Evolutionary conservation across 331 rosid species (phyloP), one percentile per base, ranked within the genome.

Genomic region (Saraca asoca): DNA sequence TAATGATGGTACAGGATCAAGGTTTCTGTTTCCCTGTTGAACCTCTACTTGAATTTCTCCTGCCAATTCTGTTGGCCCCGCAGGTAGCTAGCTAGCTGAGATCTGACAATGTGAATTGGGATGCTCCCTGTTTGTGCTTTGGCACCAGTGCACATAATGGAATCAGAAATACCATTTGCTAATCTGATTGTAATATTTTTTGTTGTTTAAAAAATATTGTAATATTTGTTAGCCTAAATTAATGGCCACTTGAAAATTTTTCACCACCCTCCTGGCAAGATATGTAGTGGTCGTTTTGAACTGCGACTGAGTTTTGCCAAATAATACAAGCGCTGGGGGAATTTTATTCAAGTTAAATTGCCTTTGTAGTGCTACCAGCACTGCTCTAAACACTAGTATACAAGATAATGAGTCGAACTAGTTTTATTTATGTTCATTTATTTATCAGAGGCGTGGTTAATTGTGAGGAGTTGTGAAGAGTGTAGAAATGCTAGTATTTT

Each of bases 131-230:
- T 75, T 77, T 73, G 39, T 64, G 85, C 75, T 68, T 69, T 74
- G 79, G 66, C 75, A 54, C 66, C 50, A 58, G 75, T 78, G 89
- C 86, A 81, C 82, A 68, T 75, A 48, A 75, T 75, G 80, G 78
- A 76, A 80, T 63, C 75, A 38, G 70, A 64, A 51, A 20, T 51
- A 70, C 85, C 76, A 72, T 24, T 82, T 73, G 66, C 85, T 79
- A 85, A 85, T 90, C 78, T 81, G 83, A 80, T 85, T 87, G 95
- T 85, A 87, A 66, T 85, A 50, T 79, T 85, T 70, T 75, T 70
- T 60, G 64, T 64, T 63, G 52, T 68, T 73, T 68, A 59, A 69
- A 81, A 81, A 73, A 81, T 51, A 66, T 79, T 81, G 89, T 90
- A 81, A 79, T 85, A 79, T 85, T 82, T 71, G 79, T 82, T 63